phyloP scores from a whole-genome alignment of 768 basidiomycete genomes.

The Chalciporus sphaerocephalus region DNA sequence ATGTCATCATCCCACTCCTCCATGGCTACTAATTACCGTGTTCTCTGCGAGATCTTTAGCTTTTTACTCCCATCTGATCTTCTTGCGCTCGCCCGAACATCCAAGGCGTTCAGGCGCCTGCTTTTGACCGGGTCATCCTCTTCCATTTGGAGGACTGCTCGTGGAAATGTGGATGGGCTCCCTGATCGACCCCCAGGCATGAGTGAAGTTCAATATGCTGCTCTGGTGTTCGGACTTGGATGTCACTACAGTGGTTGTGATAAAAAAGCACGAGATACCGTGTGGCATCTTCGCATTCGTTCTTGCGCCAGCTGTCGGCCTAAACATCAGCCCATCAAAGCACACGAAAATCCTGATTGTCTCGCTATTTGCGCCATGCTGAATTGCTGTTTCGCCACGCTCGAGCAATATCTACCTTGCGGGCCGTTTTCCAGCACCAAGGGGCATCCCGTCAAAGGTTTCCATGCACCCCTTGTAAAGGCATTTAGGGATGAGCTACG shows the following conservation, averaged over 20 bases:
- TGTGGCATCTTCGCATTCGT: slow-evolving; percentile 33
- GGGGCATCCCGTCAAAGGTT: slow-evolving; percentile 20
- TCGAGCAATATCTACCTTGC: slow-evolving; percentile 24
- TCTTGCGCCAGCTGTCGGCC: slow-evolving; percentile 27
- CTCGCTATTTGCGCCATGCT: slow-evolving; percentile 8
- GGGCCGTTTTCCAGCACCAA: slow-evolving; percentile 24
- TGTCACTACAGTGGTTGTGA: slow-evolving; percentile 38
- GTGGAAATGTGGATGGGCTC: slow-evolving; percentile 35
- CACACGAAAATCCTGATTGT: slow-evolving; percentile 6
- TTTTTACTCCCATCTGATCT: slow-evolving; percentile 44
- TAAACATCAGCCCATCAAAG: slow-evolving; percentile 25
- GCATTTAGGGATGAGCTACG: slow-evolving; percentile 13
- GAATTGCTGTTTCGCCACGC: slow-evolving; percentile 1
- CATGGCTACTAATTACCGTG: background rate
- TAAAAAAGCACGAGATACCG: slow-evolving; percentile 22
- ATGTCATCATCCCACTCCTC: background rate
- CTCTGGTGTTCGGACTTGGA: slow-evolving; percentile 43
- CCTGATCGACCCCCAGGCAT: slow-evolving; percentile 46
- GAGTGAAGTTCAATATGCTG: slow-evolving; percentile 47
- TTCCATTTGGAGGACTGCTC: slow-evolving; percentile 33
- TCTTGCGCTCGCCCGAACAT: slow-evolving; percentile 42
- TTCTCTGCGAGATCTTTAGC: slow-evolving; percentile 36
- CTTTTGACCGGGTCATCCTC: slow-evolving; percentile 32
- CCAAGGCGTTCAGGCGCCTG: slow-evolving; percentile 37
- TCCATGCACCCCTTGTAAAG: slow-evolving; percentile 19